Percentiles rank a stretch among this genome's conserved stretches.
Evolutionary conservation across 1,284 basidiomycete species (phyloP).

Genomic region (Nidula niveotomentosa): DNA sequence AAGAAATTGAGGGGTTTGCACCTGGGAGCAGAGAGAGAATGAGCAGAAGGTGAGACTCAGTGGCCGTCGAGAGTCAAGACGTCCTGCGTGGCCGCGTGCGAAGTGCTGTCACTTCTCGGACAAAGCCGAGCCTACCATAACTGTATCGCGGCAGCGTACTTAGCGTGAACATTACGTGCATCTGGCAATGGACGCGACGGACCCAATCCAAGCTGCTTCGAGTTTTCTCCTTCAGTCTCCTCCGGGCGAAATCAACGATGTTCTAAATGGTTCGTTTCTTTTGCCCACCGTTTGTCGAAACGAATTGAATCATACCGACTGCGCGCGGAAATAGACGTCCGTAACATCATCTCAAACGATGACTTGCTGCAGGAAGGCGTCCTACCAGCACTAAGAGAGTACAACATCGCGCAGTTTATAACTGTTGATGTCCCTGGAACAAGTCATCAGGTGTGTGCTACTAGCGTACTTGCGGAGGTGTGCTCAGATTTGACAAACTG

Average conservation of each 20-base stretch:
- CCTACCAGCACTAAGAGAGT: slow-evolving; percentile 74
- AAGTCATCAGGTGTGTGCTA: slow-evolving; percentile 60
- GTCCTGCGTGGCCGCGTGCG: not conserved
- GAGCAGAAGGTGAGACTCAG: not conserved
- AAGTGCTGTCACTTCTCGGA: not conserved
- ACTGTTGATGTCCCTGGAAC: slow-evolving; percentile 79
- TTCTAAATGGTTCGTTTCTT: slow-evolving; percentile 70
- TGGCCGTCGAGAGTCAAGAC: not conserved
- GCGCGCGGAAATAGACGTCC: slow-evolving; percentile 62
- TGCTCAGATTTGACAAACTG: slow-evolving; percentile 16
- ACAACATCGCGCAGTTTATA: slow-evolving; percentile 86
- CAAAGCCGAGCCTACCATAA: no score
- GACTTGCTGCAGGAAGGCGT: slow-evolving; percentile 76
- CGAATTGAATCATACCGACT: not conserved
- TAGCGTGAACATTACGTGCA: slow-evolving; percentile 1
- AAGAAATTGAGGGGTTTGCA: not conserved
- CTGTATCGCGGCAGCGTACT: not conserved
- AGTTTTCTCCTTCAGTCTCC: slow-evolving; percentile 86
- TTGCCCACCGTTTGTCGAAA: not conserved
- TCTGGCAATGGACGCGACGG: slow-evolving; percentile 51
- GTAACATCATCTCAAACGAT: slow-evolving; percentile 86
- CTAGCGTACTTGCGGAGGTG: not conserved
- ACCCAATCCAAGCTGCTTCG: slow-evolving; percentile 71
- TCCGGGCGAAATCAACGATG: slow-evolving; percentile 95
- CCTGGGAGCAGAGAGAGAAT: not conserved